Evolutionary conservation across 2,329 filamentous ascomycete species (phyloP).

Genomic region (Cladosporium cucumerinum): DNA sequence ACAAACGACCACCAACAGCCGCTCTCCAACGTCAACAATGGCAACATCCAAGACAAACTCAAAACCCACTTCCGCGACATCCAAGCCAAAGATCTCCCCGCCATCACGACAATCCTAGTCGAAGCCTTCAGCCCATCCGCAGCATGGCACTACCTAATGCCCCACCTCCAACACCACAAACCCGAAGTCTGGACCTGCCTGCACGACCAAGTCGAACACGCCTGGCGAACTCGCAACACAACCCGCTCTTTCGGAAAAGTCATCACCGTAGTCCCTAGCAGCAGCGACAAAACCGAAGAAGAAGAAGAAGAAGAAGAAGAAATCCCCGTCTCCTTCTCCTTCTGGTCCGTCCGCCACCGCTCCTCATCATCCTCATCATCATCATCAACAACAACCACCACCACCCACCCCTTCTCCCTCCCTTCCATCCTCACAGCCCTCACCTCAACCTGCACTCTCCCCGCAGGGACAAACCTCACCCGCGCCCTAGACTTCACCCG

Average conservation of each 20-base stretch:
- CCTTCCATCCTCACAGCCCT: not conserved
- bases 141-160: slow-evolving; percentile 3
- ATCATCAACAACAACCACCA: too few relatives aligned
- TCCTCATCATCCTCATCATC: too few relatives aligned
- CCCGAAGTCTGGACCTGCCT: not conserved
- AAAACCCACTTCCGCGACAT: not conserved
- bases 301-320: not conserved
- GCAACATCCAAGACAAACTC: not conserved
- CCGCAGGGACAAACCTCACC: not conserved
- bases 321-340: not conserved
- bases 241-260: not conserved
- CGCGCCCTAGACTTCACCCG: not conserved
- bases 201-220: not conserved
- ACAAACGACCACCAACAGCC: not conserved
- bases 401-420: not conserved
- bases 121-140: slow-evolving; percentile 10
- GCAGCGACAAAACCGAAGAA: not conserved
- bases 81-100: not conserved
- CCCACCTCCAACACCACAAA: not conserved
- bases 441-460: not conserved
- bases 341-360: not conserved
- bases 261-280: not conserved
- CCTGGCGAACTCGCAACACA: not conserved
- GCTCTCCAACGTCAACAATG: not conserved
- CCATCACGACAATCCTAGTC: not conserved